These are phyloP conservation scores for Diaporthe ilicicola DNA, from an alignment of 2,329 filamentous ascomycete genomes.

Conservation along the genomic window DNA sequence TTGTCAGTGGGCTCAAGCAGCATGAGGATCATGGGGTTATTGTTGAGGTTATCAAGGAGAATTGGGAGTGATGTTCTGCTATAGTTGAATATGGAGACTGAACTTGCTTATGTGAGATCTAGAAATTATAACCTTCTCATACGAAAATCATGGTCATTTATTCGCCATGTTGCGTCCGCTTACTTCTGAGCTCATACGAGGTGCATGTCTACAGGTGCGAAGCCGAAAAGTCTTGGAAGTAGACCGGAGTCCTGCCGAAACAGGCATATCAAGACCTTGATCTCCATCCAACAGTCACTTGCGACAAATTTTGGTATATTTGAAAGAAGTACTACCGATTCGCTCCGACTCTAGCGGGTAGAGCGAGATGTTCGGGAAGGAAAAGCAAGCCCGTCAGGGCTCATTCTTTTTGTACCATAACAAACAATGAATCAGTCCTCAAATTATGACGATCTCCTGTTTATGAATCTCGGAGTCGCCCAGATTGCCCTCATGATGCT, in stretches of 20 bases:
- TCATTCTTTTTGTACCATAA: too few species aligned
- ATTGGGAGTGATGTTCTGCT: conserved; percentile 44
- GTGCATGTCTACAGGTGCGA: too few species aligned
- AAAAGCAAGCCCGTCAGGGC: neutral
- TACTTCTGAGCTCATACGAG: too few species aligned
- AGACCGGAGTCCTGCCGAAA: neutral
- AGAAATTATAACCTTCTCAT: neutral
- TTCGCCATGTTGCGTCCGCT: too few species aligned
- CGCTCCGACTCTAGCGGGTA: too few species aligned
- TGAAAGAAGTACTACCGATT: too few species aligned
- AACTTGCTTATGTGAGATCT: neutral
- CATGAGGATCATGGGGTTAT: conserved; percentile 81
- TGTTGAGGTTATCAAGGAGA: conserved; percentile 70
- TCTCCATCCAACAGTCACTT: too few species aligned
- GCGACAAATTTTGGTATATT: too few species aligned
- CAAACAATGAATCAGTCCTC: neutral
- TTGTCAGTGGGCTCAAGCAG: conserved; percentile 80
- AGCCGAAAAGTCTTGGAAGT: too few species aligned
- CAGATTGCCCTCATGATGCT: too few species aligned
- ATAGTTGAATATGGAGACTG: neutral
- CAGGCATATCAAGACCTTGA: neutral
- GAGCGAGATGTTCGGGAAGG: neutral
- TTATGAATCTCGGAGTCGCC: neutral
- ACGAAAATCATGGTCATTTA: neutral
- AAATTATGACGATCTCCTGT: neutral